Base-by-base conservation (phyloP, 2,329 filamentous ascomycete genomes). In the Aspergillus cejpii region DNA sequence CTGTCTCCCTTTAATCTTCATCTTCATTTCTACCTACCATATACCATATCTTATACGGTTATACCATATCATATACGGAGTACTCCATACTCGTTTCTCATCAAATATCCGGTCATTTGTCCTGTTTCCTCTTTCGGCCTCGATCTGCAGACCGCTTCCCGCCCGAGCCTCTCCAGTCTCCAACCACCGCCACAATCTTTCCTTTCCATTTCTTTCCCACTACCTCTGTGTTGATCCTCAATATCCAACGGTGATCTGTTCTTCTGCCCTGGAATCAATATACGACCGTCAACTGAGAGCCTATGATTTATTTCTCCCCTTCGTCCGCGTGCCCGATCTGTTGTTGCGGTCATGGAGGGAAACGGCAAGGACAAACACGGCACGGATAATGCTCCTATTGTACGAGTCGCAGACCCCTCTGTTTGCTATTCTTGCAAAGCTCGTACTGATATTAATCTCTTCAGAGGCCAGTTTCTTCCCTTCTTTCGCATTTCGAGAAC, bases 401-500 rank as follows among this genome's bases (percentile, higher is more conserved):
- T 67, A 63, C 50, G 61, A 51, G 45, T 48, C 47, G 49, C 49
- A 37, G 48, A 49, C 41, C 48, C 44, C 12, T 20, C 31, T 31
- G 39, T 39, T 17, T 43, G 42, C n/a, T 37, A 47, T 41, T 40
- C 36, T 49, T 48, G 43, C 43, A 17, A 10, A 46, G 34, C 43
- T 24, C 42, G 39, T 49, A 33, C 50, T 58, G 39, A 50, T 42
- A 17, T 21, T 44, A 10, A 31, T 31, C 40, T 48, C 39, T 50
- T 39, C 52, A 72, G 68, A 69, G 64, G 60, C 71, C 72, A 3
- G 72, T 74, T 4, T 74, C 72, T 15, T 73, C 71, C 23, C 60
- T 74, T 15, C 61, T 71, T 37, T 74, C 72, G 23, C 70, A 74
- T 50, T 74, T 74, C 43, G 72, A 74, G 48, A 67, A 67, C 21